These are phyloP conservation scores for Actinomucor elegans DNA, from an alignment of 371 early-diverging fungal species.

Conservation along the genomic window DNA sequence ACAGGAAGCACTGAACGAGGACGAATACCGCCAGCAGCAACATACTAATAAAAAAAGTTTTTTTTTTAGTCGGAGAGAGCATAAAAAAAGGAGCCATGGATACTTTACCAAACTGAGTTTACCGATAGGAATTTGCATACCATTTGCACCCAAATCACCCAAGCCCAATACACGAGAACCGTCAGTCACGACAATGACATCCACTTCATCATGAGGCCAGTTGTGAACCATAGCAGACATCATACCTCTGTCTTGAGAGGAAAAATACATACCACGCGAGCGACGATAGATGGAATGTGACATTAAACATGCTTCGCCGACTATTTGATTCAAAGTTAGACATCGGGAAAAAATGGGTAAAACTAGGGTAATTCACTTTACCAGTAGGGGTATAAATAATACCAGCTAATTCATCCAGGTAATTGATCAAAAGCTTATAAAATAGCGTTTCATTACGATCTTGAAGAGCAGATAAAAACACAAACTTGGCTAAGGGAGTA, in stretches of 20 bases:
- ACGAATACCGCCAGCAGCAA: constrained; percentile 65
- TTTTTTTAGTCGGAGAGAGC: too few relatives aligned
- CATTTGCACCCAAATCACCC: constrained; percentile 67
- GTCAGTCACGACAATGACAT: constrained; percentile 69
- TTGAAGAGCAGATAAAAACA: constrained; percentile 49
- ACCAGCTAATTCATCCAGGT: constrained; percentile 51
- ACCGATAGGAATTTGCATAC: constrained; percentile 66
- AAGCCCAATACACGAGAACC: constrained; percentile 67
- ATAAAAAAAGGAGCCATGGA: too few relatives aligned
- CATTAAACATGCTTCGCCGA: constrained; percentile 48
- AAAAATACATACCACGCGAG: constrained; percentile 65
- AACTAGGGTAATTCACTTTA: too few relatives aligned
- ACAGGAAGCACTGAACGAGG: constrained; percentile 65
- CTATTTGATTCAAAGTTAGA: constrained; percentile 12
- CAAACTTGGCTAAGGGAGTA: constrained; percentile 57
- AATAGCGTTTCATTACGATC: constrained; percentile 70
- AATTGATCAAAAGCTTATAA: constrained; percentile 63
- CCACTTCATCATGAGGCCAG: constrained; percentile 60
- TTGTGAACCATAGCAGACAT: constrained; percentile 63
- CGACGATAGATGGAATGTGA: constrained; percentile 65
- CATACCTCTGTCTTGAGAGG: constrained; percentile 54
- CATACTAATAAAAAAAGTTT: constrained; percentile 54
- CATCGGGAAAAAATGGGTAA: too few relatives aligned
- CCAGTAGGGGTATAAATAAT: constrained; percentile 52
- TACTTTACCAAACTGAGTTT: constrained; percentile 58